A percentile compares a stretch with the other conserved stretches of the same genome.
phyloP scores from a whole-genome alignment of 495 filamentous ascomycete species.

The Penicillium macrosclerotiorum region DNA sequence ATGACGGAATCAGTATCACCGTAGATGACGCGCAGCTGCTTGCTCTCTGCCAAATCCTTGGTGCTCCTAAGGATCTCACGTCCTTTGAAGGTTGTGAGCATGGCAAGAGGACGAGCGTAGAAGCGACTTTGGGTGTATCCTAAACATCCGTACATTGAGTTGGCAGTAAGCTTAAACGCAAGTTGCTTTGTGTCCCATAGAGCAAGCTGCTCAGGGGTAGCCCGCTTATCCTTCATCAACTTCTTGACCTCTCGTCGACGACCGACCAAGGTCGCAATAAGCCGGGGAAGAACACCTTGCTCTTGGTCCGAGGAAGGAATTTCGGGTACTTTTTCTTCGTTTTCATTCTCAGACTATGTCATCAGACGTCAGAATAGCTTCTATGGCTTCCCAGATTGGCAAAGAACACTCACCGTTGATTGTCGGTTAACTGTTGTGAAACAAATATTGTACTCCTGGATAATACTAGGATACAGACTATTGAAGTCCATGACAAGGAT shows the following conservation, averaged over 20 bases:
- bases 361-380: constrained; percentile 12
- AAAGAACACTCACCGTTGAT: constrained; percentile 50
- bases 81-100: constrained; percentile 95
- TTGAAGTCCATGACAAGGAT: constrained; percentile 99
- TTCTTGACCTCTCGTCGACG: constrained; percentile 88
- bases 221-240: constrained; percentile 90
- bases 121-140: constrained; percentile 95
- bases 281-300: constrained; percentile 79
- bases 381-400: neutral
- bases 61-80: constrained; percentile 96
- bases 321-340: constrained; percentile 69
- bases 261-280: constrained; percentile 86
- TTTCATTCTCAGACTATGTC: constrained; percentile 68
- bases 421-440: constrained; percentile 91
- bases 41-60: constrained; percentile 89
- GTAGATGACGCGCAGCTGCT: constrained; percentile 88
- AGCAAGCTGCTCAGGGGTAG: constrained; percentile 80
- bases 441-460: constrained; percentile 99
- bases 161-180: constrained; percentile 94
- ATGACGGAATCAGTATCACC: constrained; percentile 99
- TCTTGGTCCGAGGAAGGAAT: constrained; percentile 67
- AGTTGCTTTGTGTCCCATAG: constrained; percentile 99
- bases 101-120: constrained; percentile 90
- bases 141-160: constrained; percentile 99
- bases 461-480: constrained; percentile 97